Base-by-base conservation (phyloP, 331 rosid genomes). In the Acacia pycnantha region DNA sequence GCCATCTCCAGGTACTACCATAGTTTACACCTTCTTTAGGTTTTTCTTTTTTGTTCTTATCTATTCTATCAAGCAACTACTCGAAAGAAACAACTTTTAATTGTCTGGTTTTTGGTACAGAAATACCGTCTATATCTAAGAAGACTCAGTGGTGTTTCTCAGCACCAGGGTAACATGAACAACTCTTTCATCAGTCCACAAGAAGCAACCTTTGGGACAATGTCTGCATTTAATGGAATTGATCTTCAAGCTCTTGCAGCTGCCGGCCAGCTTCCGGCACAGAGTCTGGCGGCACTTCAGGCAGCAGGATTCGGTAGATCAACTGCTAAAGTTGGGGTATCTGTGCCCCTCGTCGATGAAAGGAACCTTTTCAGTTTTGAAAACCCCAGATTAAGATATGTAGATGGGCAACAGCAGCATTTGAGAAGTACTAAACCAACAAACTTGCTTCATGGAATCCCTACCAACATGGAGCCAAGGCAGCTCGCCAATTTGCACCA, bases 1-100 rank as follows among this genome's bases (percentile, higher is more conserved):
- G 99, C 85, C 99, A 96, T 83, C 99, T 96, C 81, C 99, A 96
- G 97, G 99, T 96, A 89, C 58, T 96, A 89, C 58, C 77, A 16
- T 24, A 56, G 44, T 46, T 61, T 54, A 73, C 46, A 51, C 51
- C 11, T 12, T 37, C 62, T 9, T 7, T 72, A 43, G 21, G 44
- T 73, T 66, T 22, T 22, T 9, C 21, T 73, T 54, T 64, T 50
- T 26, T 68, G 33, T 56, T 18, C 64, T 85, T 48, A 59, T 65
- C 37, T n/a, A 65, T 76, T 77, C 47, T 79, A 22, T 82, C 51
- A 62, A 26, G 46, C 74, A 65, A 74, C 80, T 75, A 77, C 46
- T 70, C 73, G 79, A 72, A 77, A 77, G 41, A 54, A 70, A 40
- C 58, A 53, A 72, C 51, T 69, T 31, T 70, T 76, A 66, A 75